Evolutionary conservation across 768 basidiomycete species (phyloP).

Genomic region (Hygrocybe coccinea): DNA sequence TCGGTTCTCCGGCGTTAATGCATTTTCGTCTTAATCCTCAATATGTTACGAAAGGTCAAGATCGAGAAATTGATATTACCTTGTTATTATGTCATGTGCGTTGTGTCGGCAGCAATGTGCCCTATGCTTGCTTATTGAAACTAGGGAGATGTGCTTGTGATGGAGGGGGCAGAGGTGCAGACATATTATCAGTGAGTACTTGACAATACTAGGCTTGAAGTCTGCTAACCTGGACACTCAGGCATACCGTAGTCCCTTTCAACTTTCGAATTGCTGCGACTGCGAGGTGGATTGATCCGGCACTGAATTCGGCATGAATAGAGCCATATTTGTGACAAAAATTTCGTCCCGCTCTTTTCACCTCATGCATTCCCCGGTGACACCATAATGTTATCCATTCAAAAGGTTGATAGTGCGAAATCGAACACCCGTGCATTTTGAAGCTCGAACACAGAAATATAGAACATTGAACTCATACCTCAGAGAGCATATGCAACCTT

Average conservation of each 20-base stretch:
- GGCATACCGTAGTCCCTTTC: constrained; percentile 69
- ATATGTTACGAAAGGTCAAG: constrained; percentile 29
- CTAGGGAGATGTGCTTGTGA: constrained; percentile 73
- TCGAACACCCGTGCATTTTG: no score
- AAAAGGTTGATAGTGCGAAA: no score
- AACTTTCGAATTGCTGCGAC: constrained; percentile 80
- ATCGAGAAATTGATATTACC: constrained; percentile 41
- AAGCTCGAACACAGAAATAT: no score
- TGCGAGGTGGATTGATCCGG: constrained; percentile 55
- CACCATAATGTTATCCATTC: no score
- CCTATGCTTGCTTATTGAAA: constrained; percentile 5
- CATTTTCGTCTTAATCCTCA: constrained; percentile 58
- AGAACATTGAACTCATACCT: no score
- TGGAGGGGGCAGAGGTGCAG: constrained; percentile 69
- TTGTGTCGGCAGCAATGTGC: constrained; percentile 2
- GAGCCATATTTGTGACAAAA: no score
- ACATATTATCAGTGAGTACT: constrained; percentile 61
- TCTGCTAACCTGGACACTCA: constrained; percentile 23
- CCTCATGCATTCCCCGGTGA: no score
- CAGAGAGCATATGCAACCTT: no score
- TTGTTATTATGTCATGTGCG: constrained; percentile 65
- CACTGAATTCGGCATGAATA: no score
- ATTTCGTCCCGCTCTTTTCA: no score
- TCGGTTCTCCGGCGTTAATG: constrained; percentile 76
- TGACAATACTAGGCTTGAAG: background rate